Conservation (phyloP, 169 alveolate species). For the Cryptosporidium bovis region DNA sequence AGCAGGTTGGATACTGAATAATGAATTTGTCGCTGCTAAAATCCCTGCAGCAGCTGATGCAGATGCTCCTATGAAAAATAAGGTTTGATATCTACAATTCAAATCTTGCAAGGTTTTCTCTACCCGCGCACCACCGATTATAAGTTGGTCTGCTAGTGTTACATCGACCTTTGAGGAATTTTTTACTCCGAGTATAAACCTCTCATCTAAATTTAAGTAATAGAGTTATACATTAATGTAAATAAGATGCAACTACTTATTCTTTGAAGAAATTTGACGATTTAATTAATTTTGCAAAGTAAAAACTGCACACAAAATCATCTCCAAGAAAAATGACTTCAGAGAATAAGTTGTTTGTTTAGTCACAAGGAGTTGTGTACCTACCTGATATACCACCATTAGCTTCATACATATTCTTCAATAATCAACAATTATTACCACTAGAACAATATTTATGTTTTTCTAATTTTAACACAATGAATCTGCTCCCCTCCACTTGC, state of each 20-base stretch:
- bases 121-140: slow-evolving; percentile 89
- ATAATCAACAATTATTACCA: neutral
- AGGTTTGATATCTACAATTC: slow-evolving; percentile 88
- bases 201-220: slow-evolving; percentile 20
- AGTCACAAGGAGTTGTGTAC: neutral
- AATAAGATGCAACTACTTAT: neutral
- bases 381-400: slow-evolving; percentile 39
- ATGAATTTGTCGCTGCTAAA: slow-evolving; percentile 79
- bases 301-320: neutral
- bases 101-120: slow-evolving; percentile 88
- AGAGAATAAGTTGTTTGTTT: neutral
- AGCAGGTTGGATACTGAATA: slow-evolving; percentile 81
- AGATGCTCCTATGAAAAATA: slow-evolving; percentile 86
- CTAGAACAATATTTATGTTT: no score
- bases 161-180: slow-evolving; percentile 48
- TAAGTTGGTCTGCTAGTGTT: slow-evolving; percentile 82
- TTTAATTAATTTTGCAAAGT: neutral
- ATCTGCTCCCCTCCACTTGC: no score
- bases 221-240: no score
- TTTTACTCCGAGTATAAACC: slow-evolving; percentile 57
- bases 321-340: neutral
- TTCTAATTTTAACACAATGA: no score
- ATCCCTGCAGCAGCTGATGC: slow-evolving; percentile 84
- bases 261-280: neutral
- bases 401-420: slow-evolving; percentile 14